Evolutionary conservation across 495 filamentous ascomycete species (phyloP), one percentile per base, ranked within the genome.

Genomic region (Lasiosphaeria hispida): DNA sequence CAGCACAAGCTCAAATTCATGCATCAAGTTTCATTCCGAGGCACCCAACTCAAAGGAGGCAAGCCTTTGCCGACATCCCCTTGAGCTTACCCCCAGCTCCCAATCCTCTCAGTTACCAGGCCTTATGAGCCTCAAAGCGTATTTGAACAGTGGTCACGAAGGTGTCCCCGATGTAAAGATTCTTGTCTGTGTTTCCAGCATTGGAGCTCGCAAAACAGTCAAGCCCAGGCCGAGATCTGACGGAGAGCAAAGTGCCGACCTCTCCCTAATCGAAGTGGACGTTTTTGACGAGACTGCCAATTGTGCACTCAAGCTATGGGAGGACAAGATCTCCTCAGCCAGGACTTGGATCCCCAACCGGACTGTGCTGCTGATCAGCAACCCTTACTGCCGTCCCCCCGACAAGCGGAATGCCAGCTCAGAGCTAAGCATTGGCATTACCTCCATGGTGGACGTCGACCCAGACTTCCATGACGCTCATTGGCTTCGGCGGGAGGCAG

Each of bases 231-330:
- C 23, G 15, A 17, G 71, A 2, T 76, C 72, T 42, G 82, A 80
- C 58, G 77, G 78, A 52, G 71, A 64, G 1, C 68, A 66, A 30
- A 54, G 55, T 4, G 6, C 13, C n/a, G 58, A 64, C 4, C 63
- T 72, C 0, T 72, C 82, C 40, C 69, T 81, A 36, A 68, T 81
- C 23, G 80, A 82, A 48, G 67, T 87, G 9, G 64, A 71, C 14
- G 64, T 88, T 10, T 84, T 85, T 56, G 86, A 89, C 62, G 78
- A 87, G 58, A 87, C 82, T 2, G 73, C 68, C 4, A 75, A 79
- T 50, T 78, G 77, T 17, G 70, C 70, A 0, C 65, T 87, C 4
- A 80, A 75, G 10, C 63, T 89, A 0, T 87, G 80, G 80, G 72
- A 78, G 30, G 69, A 77, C 14, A 66, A 76, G 44, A 71, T 77